Conservation (phyloP, 2,329 filamentous ascomycete genomes). For the Polytolypa hystricis region DNA sequence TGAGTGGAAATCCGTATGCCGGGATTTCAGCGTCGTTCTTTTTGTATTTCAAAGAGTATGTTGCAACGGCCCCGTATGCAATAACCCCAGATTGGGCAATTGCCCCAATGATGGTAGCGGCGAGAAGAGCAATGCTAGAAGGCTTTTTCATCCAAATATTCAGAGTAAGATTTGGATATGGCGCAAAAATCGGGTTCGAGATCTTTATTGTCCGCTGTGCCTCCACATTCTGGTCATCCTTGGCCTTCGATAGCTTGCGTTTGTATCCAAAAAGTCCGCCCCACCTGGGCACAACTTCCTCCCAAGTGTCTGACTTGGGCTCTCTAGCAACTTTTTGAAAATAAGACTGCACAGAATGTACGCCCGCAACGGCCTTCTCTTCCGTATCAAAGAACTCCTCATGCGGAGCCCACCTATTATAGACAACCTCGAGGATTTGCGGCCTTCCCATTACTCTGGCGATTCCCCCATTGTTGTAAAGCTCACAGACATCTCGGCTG, state of each 20-base stretch:
- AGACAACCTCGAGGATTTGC: slow-evolving; percentile 24
- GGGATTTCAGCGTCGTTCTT: neutral
- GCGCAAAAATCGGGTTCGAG: slow-evolving; percentile 4
- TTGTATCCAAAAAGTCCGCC: slow-evolving; percentile 3
- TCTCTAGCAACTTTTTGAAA: slow-evolving; percentile 5
- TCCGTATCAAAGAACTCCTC: slow-evolving; percentile 23
- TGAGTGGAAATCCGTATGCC: slow-evolving; percentile 21
- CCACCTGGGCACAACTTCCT: slow-evolving; percentile 4
- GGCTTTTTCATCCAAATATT: slow-evolving; percentile 15
- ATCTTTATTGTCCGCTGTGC: neutral
- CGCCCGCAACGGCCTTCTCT: slow-evolving; percentile 15
- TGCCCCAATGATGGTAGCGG: slow-evolving; percentile 15
- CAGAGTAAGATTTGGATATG: slow-evolving; percentile 15
- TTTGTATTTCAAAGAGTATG: slow-evolving; percentile 1
- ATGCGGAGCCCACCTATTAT: slow-evolving; percentile 33
- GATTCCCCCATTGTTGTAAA: slow-evolving; percentile 34
- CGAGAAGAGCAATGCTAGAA: neutral
- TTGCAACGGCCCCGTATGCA: slow-evolving; percentile 3
- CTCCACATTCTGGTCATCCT: neutral
- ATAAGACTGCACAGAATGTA: slow-evolving; percentile 16
- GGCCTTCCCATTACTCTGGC: slow-evolving; percentile 26
- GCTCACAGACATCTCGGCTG: slow-evolving; percentile 19
- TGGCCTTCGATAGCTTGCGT: neutral
- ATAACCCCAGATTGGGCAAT: slow-evolving; percentile 7
- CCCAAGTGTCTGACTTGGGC: neutral